Evolutionary conservation across 2,329 filamentous ascomycete species (phyloP), one percentile per base, ranked within the genome.

Genomic region (Aschersonia sp.): DNA sequence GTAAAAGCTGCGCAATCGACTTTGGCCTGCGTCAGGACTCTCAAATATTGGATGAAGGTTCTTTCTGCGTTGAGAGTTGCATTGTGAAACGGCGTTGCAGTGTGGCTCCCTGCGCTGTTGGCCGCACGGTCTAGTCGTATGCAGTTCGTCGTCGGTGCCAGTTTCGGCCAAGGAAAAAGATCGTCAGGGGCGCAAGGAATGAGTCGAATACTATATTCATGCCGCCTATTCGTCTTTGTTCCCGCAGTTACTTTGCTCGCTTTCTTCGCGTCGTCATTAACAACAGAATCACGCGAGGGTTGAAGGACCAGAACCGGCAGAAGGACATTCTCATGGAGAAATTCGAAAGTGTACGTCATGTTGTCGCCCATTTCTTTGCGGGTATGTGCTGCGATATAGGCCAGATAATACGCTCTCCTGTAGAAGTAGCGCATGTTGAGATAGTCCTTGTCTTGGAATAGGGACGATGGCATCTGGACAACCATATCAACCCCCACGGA

Each of bases 391-490:
- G 88, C 81, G 48, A 97, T 70, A 53, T 85, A 87, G 35, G 89
- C 87, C 46, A 97, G 69, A 60, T 94, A 97, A 65, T 91, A 97
- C 9, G 92, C 85, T 53, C 89, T 75, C 59, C 95, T 94, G 68
- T 96, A 89, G 60, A 96, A 95, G 67, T 94, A 97, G 51, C 92
- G 80, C 70, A 92, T 76, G 62, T 95, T 89, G 45, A 89, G 74
- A 61, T 91, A 96, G 65, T 98, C 92, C 66, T 97, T 97, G 43
- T 94, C 86, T 59, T 95, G 88, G 58, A 97, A 89, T 9, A 95
- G 66, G 1, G 75, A 68, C 49, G 70, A 64, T 4, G 92, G 91
- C 80, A 98, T 94, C 45, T 85, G 84, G 12, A 94, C 79, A 5
- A 91, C 80, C 74, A 97, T 78, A 63, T 97, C 91, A 51, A 96